A percentile compares a stretch with the other conserved stretches of the same genome.
Evolutionary conservation across 495 filamentous ascomycete species (phyloP).

Genomic region (Halenospora varia): DNA sequence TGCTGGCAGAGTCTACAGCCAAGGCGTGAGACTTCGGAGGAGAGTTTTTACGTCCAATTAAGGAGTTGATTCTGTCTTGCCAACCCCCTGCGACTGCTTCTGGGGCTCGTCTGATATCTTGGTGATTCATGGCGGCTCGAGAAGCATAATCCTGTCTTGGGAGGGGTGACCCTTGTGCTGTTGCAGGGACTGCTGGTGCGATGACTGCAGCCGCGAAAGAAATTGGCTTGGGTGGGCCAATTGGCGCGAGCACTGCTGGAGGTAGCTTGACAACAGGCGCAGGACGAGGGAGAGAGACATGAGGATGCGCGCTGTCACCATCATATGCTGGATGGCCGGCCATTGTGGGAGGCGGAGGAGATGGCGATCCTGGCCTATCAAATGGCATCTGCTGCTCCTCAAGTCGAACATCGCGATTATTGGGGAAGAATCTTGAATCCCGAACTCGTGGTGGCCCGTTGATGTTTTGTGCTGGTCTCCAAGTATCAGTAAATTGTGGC

Average conservation of each 20-base stretch:
- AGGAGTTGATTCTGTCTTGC: slow-evolving; percentile 71
- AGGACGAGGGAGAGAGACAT: slow-evolving; percentile 64
- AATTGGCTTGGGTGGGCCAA: slow-evolving; percentile 35
- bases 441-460: slow-evolving; percentile 25
- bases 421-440: slow-evolving; percentile 71
- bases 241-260: slow-evolving; percentile 42
- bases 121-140: slow-evolving; percentile 5
- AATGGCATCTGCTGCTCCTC: slow-evolving; percentile 18
- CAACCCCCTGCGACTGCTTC: slow-evolving; percentile 38
- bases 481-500: slow-evolving; percentile 57
- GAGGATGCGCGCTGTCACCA: slow-evolving; percentile 57
- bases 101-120: slow-evolving; percentile 18
- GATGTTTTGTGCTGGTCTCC: slow-evolving; percentile 32
- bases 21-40: slow-evolving; percentile 48
- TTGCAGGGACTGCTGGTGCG: slow-evolving; percentile 30
- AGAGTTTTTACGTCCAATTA: slow-evolving; percentile 60
- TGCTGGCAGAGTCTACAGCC: slow-evolving; percentile 54
- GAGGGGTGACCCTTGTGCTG: slow-evolving; percentile 8
- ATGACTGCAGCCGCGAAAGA: slow-evolving; percentile 56
- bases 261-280: slow-evolving; percentile 70
- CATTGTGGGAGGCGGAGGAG: slow-evolving; percentile 72
- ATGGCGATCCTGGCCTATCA: slow-evolving; percentile 39
- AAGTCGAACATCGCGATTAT: slow-evolving; percentile 36
- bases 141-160: slow-evolving; percentile 17
- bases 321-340: slow-evolving; percentile 67